Base-by-base conservation (phyloP, 2,329 filamentous ascomycete genomes). In the Chlorencoelia australis region DNA sequence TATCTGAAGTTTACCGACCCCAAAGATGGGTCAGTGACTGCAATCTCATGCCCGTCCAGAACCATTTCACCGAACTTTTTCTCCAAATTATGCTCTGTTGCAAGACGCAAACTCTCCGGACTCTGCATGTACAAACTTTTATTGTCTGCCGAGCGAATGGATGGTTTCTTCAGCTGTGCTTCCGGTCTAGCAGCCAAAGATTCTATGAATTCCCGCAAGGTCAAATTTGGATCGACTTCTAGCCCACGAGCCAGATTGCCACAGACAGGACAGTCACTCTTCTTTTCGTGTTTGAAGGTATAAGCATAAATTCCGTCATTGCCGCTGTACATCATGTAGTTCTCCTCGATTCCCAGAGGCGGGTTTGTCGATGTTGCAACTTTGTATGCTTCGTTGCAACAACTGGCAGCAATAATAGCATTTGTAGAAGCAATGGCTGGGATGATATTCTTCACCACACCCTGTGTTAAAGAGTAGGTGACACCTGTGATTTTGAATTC, bases 311-410 rank as follows among this genome's bases (percentile, higher is more conserved):
- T 82, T 47, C 82, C 75, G 54, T 94, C 89, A 54, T 96, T 88
- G 30, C 93, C 91, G 9, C 86, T 94, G 60, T 98, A 98, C 84
- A 95, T 94, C 88, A 96, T 96, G 64, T 98, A 98, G 59, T 94
- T 94, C 38, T 81, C 81, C 29, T 81, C 77, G 45, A 75, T 68
- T 9, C 82, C 83, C 11, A 98, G 68, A 45, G 78, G 80, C 0
- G 89, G 86, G 20, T 89, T 91, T 24, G 80, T 75, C 32, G 71
- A 76, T 10, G 85, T 94, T 27, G 82, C 83, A 44, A 98, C 84
- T 64, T 98, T 98, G 64, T 96, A 78, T 2, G 88, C 89, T 61
- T 98, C 91, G 48, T 94, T 96, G 61, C 91, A 96, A 61, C 89
- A 96, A 35, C 84, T 82, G 2, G 89, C 91, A 1, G 91, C 91